Evolutionary conservation across 768 basidiomycete genomes (phyloP).

Genomic region (Boletus tomentosulus): DNA sequence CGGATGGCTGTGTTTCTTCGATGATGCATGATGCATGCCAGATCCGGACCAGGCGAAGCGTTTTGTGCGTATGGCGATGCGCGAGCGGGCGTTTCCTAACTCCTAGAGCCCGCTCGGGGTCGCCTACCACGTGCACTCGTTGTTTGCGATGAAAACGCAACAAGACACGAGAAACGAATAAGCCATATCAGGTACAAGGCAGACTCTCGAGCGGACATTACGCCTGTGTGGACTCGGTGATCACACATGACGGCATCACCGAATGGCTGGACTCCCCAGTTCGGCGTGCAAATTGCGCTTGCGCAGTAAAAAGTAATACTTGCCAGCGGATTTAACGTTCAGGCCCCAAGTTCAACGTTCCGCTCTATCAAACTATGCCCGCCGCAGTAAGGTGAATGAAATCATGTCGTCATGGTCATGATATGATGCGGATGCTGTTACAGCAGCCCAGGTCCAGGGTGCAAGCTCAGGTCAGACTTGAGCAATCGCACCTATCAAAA

Average conservation of each 20-base stretch:
- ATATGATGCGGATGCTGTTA: background rate
- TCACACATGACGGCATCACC: too few species aligned
- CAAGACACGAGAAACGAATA: background rate
- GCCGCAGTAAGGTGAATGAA: background rate
- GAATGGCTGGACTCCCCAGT: too few species aligned
- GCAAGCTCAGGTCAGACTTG: background rate
- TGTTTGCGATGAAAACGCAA: background rate
- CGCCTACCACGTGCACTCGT: background rate
- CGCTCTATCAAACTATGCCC: background rate
- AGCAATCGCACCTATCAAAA: background rate
- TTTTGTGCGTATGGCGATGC: background rate
- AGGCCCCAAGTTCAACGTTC: background rate
- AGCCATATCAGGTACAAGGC: background rate
- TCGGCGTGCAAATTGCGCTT: background rate
- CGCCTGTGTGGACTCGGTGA: too few species aligned
- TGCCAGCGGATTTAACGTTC: background rate
- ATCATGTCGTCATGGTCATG: background rate
- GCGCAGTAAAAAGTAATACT: too few species aligned
- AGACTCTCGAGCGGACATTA: background rate
- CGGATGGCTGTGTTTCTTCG: background rate
- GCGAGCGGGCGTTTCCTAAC: background rate
- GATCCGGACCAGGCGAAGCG: background rate
- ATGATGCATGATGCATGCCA: background rate
- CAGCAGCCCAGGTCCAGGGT: background rate
- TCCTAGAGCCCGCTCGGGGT: background rate